Evolutionary conservation across 1,284 basidiomycete genomes (phyloP), one percentile per base, ranked within the genome.

Genomic region (Thelephora terrestris): DNA sequence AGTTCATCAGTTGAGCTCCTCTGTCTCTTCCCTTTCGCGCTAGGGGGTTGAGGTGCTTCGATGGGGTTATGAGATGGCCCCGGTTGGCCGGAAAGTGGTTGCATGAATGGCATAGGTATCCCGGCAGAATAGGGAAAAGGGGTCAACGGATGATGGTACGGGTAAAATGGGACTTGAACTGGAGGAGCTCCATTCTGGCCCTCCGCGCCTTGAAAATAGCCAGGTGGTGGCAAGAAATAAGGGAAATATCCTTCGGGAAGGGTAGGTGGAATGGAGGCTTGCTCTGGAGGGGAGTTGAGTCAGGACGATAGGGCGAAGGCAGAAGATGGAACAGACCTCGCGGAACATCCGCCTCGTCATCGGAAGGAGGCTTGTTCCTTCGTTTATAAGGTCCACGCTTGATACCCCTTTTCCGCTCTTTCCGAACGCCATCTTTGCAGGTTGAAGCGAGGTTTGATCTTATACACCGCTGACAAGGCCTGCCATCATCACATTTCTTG

Each of bases 301-400:
- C 39, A 20, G 39, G 20, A 23, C 10, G 39, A 5, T 12, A 21
- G 10, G n/a, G 17, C 12, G 20, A 18, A 4, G 12, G 39, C 6
- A 42, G 20, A 25, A 5, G 25, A n/a, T 5, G 6, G 16, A 10
- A 16, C 39, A 18, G 20, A 25, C 39, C 39, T 23, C n/a, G 39
- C 6, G 39, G 39, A 42, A 17, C n/a, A 6, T 42, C 39, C 25
- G 39, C 12, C 25, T 42, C 39, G 17, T 52, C 45, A 49, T 62
- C 58, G 27, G 55, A 57, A 5, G 58, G 47, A 5, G 58, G 53
- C 57, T 82, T 81, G 56, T 71, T 73, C 67, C 86, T 86, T 54
- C 83, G 79, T 56, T 88, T 87, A 68, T 91, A 91, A 0, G 88
- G 89, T 0, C 88, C 88, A 29, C 88, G 79, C 63, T 91, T 91